Base-by-base conservation (phyloP, 306 rosid genomes). In the Arachis hypogaea region DNA sequence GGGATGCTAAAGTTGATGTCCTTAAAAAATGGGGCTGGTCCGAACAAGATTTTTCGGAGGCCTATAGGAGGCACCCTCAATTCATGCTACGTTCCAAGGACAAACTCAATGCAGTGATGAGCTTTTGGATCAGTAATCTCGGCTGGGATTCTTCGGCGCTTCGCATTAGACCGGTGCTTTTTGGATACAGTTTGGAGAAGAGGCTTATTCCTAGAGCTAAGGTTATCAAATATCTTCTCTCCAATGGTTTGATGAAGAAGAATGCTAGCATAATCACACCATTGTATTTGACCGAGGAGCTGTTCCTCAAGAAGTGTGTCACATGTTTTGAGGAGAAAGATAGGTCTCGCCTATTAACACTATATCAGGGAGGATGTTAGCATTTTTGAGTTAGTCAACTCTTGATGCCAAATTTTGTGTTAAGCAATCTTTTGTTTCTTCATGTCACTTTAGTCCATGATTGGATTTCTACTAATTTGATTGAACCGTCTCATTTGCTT, bases 1-100 rank as follows among this genome's bases (percentile, higher is more conserved):
- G 88, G 91, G 61, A 84, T 30, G 67, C 68, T 4, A 90, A 86
- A 68, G 66, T 82, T 4, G 71, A 80, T 10, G 33, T 47, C 47
- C 84, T 45, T 51, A 84, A 69, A 77, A 79, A 38, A 7, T 90
- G 89, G 90, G 96, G 96, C 28, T 90, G 73, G 78, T 63, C 82
- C 6, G 89, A 86, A 29, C 82, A 86, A 5, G 84, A 56, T 55
- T 5, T 66, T 81, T 4, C 18, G 7, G 6, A 49, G 7, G 84
- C 83, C 1, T 87, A 85, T 74, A 12, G 47, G 69, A 78, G 4
- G 78, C 49, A 38, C 4, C 93, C 93, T 0, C 5, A 14, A 8
- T 63, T 74, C 45, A 73, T 91, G 85, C 11, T 46, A 7, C 0
- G 10, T 2, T 91, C 89, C 1, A 42, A 54, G 42, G 64, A 69